These are phyloP conservation scores for Alternaria arborescens DNA, from an alignment of 2,329 filamentous ascomycete genomes.

Conservation along the genomic window DNA sequence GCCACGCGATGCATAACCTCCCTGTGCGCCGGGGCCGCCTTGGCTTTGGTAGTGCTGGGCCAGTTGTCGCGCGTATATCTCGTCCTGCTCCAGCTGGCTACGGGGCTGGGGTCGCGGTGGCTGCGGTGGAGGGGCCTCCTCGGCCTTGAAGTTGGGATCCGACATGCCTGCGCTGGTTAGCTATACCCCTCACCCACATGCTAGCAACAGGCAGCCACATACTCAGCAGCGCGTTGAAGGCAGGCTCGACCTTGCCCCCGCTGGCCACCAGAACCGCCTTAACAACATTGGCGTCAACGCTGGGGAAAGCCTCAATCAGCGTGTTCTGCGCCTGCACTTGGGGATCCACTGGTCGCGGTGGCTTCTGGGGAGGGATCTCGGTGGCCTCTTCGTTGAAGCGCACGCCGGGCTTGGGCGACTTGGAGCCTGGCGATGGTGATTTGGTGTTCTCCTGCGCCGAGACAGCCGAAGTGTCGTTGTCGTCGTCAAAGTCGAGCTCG, in stretches of 20 bases:
- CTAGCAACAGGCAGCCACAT: slow-evolving; percentile 40
- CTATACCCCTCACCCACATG: neutral
- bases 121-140: slow-evolving; percentile 72
- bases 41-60: slow-evolving; percentile 82
- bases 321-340: slow-evolving; percentile 86
- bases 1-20: slow-evolving; percentile 29
- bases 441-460: slow-evolving; percentile 33
- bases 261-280: slow-evolving; percentile 90
- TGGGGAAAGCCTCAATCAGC: slow-evolving; percentile 91
- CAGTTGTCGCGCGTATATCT: slow-evolving; percentile 89
- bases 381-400: slow-evolving; percentile 57
- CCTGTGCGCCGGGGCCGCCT: slow-evolving; percentile 39
- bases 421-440: slow-evolving; percentile 50
- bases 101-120: slow-evolving; percentile 80
- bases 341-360: slow-evolving; percentile 81
- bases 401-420: slow-evolving; percentile 55
- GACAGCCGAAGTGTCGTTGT: slow-evolving; percentile 56
- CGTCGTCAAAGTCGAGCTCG: slow-evolving; percentile 66
- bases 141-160: slow-evolving; percentile 60
- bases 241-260: slow-evolving; percentile 85
- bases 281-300: slow-evolving; percentile 79
- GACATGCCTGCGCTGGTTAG: slow-evolving; percentile 58
- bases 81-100: slow-evolving; percentile 88
- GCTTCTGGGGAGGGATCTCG: slow-evolving; percentile 74
- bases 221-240: slow-evolving; percentile 94